phyloP scores from a whole-genome alignment of 192 early-diverging fungal genomes.

The Backusella luteola region DNA sequence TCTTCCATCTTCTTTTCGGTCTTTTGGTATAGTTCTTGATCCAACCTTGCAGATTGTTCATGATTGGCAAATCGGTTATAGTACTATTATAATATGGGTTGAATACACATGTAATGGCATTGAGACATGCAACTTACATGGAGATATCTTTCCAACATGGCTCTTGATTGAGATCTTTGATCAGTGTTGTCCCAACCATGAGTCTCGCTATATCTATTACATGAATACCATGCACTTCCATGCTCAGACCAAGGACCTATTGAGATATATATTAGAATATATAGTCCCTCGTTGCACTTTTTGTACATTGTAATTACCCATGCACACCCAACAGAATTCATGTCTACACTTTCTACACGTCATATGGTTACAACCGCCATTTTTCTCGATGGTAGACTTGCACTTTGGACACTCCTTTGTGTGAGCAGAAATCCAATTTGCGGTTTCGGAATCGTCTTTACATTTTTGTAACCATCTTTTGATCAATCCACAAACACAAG shows the following conservation, averaged over 20 bases:
- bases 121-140: slow-evolving; percentile 61
- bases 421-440: slow-evolving; percentile 95
- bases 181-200: slow-evolving; percentile 84
- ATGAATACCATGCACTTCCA: slow-evolving; percentile 95
- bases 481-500: slow-evolving; percentile 71
- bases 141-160: slow-evolving; percentile 88
- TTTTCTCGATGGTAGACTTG: slow-evolving; percentile 96
- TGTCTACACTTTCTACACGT: slow-evolving; percentile 96
- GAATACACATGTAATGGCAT: not conserved
- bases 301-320: slow-evolving; percentile 48
- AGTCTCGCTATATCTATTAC: slow-evolving; percentile 96
- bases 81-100: slow-evolving; percentile 56
- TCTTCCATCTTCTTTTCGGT: slow-evolving; percentile 96
- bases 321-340: slow-evolving; percentile 99
- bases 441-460: slow-evolving; percentile 96
- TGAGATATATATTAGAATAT: not conserved
- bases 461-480: slow-evolving; percentile 81
- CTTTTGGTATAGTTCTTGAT: slow-evolving; percentile 76
- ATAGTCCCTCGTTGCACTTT: not conserved
- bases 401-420: slow-evolving; percentile 97
- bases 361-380: slow-evolving; percentile 99
- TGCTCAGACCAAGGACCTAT: slow-evolving; percentile 90
- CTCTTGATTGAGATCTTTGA: slow-evolving; percentile 82
- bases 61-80: slow-evolving; percentile 98
- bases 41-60: slow-evolving; percentile 89